phyloP scores from a whole-genome alignment of 2,329 filamentous ascomycete genomes.

The Chrysosphaeria jannelii region DNA sequence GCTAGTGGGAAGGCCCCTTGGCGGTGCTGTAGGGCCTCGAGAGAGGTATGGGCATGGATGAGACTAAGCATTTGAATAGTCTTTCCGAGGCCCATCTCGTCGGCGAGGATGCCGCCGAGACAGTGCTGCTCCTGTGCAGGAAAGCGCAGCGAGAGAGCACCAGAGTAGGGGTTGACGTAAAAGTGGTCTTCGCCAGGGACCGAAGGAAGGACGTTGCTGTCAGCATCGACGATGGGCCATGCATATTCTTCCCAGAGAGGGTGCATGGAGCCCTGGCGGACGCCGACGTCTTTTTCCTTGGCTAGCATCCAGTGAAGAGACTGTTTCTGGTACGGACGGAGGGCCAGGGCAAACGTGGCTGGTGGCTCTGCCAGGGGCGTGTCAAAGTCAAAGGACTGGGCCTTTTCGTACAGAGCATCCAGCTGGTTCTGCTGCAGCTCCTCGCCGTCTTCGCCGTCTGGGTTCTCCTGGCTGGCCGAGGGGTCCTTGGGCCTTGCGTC shows the following conservation, averaged over 20 bases:
- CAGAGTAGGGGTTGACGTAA: slow-evolving; percentile 92
- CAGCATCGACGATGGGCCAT: slow-evolving; percentile 68
- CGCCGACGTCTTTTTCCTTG: slow-evolving; percentile 57
- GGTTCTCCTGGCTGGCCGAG: slow-evolving; percentile 12
- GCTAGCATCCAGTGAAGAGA: slow-evolving; percentile 87
- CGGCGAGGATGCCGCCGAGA: slow-evolving; percentile 70
- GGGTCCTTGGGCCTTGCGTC: slow-evolving; percentile 41
- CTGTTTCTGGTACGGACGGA: slow-evolving; percentile 87
- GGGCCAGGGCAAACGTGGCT: slow-evolving; percentile 48
- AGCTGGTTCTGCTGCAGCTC: slow-evolving; percentile 90
- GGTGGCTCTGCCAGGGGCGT: slow-evolving; percentile 69
- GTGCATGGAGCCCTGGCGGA: slow-evolving; percentile 50
- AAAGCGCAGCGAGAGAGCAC: slow-evolving; percentile 73
- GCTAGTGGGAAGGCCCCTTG: no score
- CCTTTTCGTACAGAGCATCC: slow-evolving; percentile 79
- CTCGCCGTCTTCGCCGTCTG: slow-evolving; percentile 50
- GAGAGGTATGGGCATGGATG: slow-evolving; percentile 52
- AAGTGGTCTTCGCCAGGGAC: slow-evolving; percentile 42
- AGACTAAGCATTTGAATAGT: slow-evolving; percentile 96
- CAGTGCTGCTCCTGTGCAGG: slow-evolving; percentile 86
- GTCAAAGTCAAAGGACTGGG: slow-evolving; percentile 84
- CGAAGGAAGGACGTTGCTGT: slow-evolving; percentile 42
- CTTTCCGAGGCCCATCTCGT: slow-evolving; percentile 95
- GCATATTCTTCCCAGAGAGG: slow-evolving; percentile 88
- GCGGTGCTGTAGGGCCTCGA: slow-evolving; percentile 13